Evolutionary conservation across 805 yeast genomes (phyloP).

Genomic region (Pichia sporocuriosa): DNA sequence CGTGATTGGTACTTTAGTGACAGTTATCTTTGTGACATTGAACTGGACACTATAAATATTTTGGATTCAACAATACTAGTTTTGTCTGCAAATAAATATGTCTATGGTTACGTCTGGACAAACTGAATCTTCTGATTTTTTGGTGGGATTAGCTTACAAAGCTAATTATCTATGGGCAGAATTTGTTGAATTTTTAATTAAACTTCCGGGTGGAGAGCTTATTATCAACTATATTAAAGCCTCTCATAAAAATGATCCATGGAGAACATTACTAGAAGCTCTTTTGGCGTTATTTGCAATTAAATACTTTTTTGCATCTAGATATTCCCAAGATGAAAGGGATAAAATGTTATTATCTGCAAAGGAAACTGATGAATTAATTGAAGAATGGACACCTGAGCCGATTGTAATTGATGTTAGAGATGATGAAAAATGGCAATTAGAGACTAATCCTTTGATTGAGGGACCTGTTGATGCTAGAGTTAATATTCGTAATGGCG

Average conservation of each 20-base stretch:
- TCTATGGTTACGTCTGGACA: not conserved
- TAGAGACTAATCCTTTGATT: constrained; percentile 57
- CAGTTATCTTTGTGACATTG: no score
- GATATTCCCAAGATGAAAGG: constrained; percentile 67
- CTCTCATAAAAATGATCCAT: constrained; percentile 90
- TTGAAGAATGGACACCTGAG: constrained; percentile 90
- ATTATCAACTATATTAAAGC: constrained; percentile 67
- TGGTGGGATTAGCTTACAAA: constrained; percentile 22
- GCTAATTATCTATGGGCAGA: constrained; percentile 23
- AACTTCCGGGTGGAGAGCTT: constrained; percentile 51
- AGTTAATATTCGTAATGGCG: constrained; percentile 28
- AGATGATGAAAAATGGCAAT: constrained; percentile 52
- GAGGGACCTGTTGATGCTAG: constrained; percentile 40
- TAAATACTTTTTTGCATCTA: constrained; percentile 72
- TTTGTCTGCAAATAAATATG: no score
- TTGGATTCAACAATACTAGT: no score
- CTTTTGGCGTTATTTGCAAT: constrained; percentile 74
- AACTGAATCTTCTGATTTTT: constrained; percentile 21
- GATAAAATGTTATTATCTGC: constrained; percentile 55
- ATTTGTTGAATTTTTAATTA: constrained; percentile 18
- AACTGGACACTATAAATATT: no score
- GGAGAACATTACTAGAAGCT: constrained; percentile 77
- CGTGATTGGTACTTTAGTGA: no score
- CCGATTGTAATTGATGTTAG: constrained; percentile 58
- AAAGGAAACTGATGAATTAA: constrained; percentile 71